Evolutionary conservation across 2,329 filamentous ascomycete species (phyloP).

Genomic region (Geosmithia flava): DNA sequence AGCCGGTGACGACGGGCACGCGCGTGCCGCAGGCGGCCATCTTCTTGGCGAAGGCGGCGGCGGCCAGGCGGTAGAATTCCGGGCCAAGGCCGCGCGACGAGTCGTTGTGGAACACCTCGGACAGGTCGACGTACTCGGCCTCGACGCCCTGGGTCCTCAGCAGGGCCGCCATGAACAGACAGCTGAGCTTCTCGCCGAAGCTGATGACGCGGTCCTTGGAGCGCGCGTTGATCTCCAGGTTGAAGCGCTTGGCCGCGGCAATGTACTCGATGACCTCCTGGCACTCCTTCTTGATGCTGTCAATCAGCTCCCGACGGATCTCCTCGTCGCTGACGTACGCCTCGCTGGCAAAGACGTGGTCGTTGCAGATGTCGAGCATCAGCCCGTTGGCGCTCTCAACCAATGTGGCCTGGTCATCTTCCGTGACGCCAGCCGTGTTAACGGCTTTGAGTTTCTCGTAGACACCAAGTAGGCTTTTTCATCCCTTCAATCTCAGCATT

Average conservation of each 20-base stretch:
- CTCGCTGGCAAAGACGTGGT: conserved; percentile 66
- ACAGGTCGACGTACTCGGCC: conserved; percentile 82
- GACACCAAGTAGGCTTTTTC: conserved; percentile 41
- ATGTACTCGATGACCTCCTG: conserved; percentile 66
- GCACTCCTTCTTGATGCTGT: conserved; percentile 67
- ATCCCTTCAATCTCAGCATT: conserved; percentile 2
- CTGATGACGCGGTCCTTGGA: conserved; percentile 84
- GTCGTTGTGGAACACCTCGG: conserved; percentile 64
- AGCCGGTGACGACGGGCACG: conserved; percentile 78
- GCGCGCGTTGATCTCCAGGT: conserved; percentile 63
- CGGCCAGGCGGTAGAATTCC: conserved; percentile 56
- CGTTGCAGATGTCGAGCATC: conserved; percentile 68
- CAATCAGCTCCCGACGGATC: conserved; percentile 45
- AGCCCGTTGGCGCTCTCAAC: conserved; percentile 57
- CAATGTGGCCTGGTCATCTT: conserved; percentile 38
- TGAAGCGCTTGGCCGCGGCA: conserved; percentile 50
- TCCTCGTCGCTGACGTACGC: conserved; percentile 44
- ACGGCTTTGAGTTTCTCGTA: conserved; percentile 44
- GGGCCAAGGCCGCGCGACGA: conserved; percentile 47
- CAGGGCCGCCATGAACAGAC: conserved; percentile 77
- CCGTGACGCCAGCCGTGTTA: conserved; percentile 36
- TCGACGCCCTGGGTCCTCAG: conserved; percentile 71
- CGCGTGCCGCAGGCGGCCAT: conserved; percentile 52
- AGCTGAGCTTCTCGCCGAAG: conserved; percentile 92
- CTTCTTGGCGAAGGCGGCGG: conserved; percentile 48